Evolutionary conservation across 768 basidiomycete species (phyloP).

Genomic region (Amanita thiersii): DNA sequence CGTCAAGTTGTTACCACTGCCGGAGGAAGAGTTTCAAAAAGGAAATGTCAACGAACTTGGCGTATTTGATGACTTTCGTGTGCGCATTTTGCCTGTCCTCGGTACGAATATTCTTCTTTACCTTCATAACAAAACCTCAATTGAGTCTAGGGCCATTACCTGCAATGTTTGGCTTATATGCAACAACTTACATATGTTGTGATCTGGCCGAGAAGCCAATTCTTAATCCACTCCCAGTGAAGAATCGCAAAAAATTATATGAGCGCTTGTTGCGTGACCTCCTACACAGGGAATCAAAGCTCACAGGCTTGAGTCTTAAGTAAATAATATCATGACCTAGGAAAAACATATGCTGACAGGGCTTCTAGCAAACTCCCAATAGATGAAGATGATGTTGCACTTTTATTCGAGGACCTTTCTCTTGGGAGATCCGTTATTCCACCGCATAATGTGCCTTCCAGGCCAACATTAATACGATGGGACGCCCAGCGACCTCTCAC

Average conservation of each 20-base stretch:
- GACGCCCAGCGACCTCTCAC: conserved; percentile 53
- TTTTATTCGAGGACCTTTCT: conserved; percentile 84
- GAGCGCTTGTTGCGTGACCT: conserved; percentile 72
- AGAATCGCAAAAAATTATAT: conserved; percentile 78
- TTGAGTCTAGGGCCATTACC: conserved; percentile 60
- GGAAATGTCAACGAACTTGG: conserved; percentile 86
- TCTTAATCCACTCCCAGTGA: conserved; percentile 75
- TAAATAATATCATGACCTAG: conserved; percentile 21
- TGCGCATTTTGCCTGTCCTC: conserved; percentile 88
- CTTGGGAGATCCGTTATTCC: conserved; percentile 73
- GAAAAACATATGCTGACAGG: neutral
- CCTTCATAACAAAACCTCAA: neutral
- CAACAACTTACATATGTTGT: conserved; percentile 83
- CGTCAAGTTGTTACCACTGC: conserved; percentile 80
- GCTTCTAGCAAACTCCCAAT: conserved; percentile 60
- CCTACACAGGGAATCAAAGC: conserved; percentile 62
- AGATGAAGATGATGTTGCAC: conserved; percentile 73
- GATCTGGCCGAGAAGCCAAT: conserved; percentile 82
- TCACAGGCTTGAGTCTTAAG: conserved; percentile 57
- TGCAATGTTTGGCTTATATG: conserved; percentile 84
- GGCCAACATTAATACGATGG: conserved; percentile 80
- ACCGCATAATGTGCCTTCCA: conserved; percentile 64
- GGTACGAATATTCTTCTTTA: conserved; percentile 32
- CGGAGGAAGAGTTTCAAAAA: conserved; percentile 87
- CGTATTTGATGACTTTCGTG: conserved; percentile 87